These are phyloP conservation scores for Zygoascus flipseniorum DNA, from an alignment of 805 yeast genomes.

Conservation along the genomic window DNA sequence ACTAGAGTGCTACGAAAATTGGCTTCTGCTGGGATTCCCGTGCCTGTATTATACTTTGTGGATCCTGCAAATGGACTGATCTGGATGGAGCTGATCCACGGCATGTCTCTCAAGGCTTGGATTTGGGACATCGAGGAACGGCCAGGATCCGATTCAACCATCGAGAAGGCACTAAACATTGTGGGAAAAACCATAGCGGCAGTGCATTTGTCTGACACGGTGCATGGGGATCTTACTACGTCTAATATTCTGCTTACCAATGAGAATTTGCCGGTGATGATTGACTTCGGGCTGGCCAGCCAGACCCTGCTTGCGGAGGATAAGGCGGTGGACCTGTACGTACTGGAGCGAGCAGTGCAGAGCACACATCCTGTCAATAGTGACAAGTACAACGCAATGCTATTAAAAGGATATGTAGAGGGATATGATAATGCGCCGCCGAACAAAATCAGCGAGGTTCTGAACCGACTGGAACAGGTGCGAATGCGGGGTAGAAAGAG, in stretches of 20 bases:
- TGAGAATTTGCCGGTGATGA: constrained; percentile 44
- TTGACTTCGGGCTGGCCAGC: constrained; percentile 88
- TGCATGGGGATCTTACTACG: constrained; percentile 91
- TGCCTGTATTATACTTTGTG: constrained; percentile 67
- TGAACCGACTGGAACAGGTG: constrained; percentile 69
- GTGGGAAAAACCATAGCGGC: constrained; percentile 66
- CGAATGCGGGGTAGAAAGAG: constrained; percentile 90
- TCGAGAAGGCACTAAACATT: constrained; percentile 20
- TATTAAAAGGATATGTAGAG: constrained; percentile 56
- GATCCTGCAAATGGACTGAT: constrained; percentile 73
- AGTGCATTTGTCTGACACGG: constrained; percentile 66
- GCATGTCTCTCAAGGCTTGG: constrained; percentile 27
- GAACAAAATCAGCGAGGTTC: constrained; percentile 38
- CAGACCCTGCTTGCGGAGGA: constrained; percentile 74
- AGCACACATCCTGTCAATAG: constrained; percentile 84
- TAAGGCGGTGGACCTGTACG: constrained; percentile 95
- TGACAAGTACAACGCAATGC: constrained; percentile 54
- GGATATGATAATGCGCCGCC: constrained; percentile 13
- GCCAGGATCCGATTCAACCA: constrained; percentile 1
- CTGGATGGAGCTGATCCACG: constrained; percentile 81
- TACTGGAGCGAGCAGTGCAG: constrained; percentile 79
- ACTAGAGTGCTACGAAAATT: constrained; percentile 65
- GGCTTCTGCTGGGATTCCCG: constrained; percentile 37
- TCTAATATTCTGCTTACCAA: constrained; percentile 64
- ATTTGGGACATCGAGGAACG: constrained; percentile 27